A percentile compares a stretch with the other conserved stretches of the same genome.
Conservation (phyloP, 1,284 basidiomycete genomes). For the Ganoderma multipileum region DNA sequence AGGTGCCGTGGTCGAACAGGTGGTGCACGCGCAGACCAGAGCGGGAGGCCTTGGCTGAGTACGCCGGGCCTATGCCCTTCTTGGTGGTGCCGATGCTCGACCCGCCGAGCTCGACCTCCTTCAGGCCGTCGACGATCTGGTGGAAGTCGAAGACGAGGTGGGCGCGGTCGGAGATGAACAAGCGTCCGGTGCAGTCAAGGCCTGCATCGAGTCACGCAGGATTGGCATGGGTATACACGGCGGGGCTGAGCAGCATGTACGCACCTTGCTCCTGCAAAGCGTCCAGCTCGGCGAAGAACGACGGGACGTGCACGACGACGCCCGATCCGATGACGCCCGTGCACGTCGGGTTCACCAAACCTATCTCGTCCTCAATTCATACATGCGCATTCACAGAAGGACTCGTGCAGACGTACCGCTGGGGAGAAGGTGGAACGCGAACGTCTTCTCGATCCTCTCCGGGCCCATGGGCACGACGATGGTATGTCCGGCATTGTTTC, state of each 20-base stretch:
- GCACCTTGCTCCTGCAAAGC: constrained; percentile 86
- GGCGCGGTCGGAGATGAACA: constrained; percentile 95
- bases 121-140: constrained; percentile 98
- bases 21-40: constrained; percentile 97
- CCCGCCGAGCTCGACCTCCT: constrained; percentile 96
- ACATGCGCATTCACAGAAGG: constrained; percentile 2
- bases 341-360: constrained; percentile 90
- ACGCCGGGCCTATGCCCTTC: constrained; percentile 98
- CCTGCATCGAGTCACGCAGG: constrained; percentile 52
- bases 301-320: constrained; percentile 94
- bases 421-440: constrained; percentile 96
- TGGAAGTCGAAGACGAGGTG: constrained; percentile 99
- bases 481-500: constrained; percentile 99
- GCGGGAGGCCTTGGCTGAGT: constrained; percentile 96
- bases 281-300: constrained; percentile 95
- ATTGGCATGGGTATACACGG: not conserved
- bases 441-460: constrained; percentile 78
- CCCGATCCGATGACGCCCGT: constrained; percentile 92
- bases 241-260: constrained; percentile 20
- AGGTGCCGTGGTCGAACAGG: constrained; percentile 88
- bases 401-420: constrained; percentile 68
- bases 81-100: constrained; percentile 97
- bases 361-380: constrained; percentile 45
- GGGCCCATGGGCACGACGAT: constrained; percentile 86
- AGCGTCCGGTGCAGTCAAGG: constrained; percentile 84